Evolutionary conservation across 2,329 filamentous ascomycete genomes (phyloP), one percentile per base, ranked within the genome.

Genomic region (Ilyonectria robusta): DNA sequence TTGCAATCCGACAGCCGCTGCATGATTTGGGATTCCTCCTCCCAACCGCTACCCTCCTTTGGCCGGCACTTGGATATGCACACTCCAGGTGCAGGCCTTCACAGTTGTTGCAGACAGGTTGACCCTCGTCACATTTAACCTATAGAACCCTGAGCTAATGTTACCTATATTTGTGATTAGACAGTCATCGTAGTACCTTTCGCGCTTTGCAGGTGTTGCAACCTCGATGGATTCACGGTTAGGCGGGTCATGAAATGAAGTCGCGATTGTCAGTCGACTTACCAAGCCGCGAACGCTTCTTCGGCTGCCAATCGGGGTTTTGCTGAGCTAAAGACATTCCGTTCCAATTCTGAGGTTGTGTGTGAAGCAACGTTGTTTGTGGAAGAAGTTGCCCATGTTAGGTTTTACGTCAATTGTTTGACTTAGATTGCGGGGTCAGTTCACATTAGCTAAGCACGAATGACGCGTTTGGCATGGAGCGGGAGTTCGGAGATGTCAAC

Each of bases 121-220:
- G 62, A 15, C 70, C 62, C 47, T 72, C 70, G 50, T 72, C 70
- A 29, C 70, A 72, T 64, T 72, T 72, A 37, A 72, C 70, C 65
- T 70, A 21, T 26, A 48, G 23, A 4, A 10, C 11, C 21, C 37
- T 8, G 15, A 59, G 55, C 46, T 2, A 48, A 33, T 23, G 31
- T 23, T 5, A n/a, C n/a, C n/a, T n/a, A 33, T 69, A 2, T 29
- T 13, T 10, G n/a, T n/a, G 13, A n/a, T 8, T 29, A n/a, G 19
- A 13, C n/a, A 17, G 37, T 17, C n/a, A 15, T 21, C 4, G 3
- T 31, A 33, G 10, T n/a, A 60, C 57, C 35, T 60, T 60, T 33
- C 57, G 46, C 7, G 23, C 46, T 21, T 44, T 44, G 23, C 57
- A 60, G 9, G 57, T 60, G n/a, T 42, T 33, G 35, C 57, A 60